Percentiles rank a stretch among this genome's conserved stretches.
These are phyloP conservation scores for Herpomyces periplanetae DNA, from an alignment of 2,329 filamentous ascomycete genomes.

Conservation along the genomic window DNA sequence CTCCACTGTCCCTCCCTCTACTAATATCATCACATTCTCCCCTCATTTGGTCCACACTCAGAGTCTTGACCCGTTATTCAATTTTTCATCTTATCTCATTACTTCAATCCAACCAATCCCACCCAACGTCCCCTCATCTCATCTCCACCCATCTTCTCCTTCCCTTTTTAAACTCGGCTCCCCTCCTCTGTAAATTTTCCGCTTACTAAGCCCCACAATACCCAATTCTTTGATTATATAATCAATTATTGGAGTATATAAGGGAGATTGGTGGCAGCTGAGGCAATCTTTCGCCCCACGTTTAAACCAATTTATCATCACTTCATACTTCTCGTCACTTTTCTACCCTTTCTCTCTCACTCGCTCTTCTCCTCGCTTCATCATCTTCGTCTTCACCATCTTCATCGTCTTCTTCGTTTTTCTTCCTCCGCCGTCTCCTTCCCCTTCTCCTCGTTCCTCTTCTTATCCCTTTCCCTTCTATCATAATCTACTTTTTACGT, in stretches of 20 bases:
- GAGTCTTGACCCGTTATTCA: conserved; percentile 3
- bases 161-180: no score
- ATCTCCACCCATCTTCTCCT: conserved; percentile 3
- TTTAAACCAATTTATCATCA: conserved; percentile 5
- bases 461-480: conserved; percentile 1
- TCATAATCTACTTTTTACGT: conserved; percentile 3
- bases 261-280: no score
- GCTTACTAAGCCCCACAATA: no score
- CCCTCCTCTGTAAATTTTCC: no score
- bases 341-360: conserved; percentile 3
- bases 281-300: conserved; percentile 5
- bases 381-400: no score
- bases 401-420: no score
- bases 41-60: no score
- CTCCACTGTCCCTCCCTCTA: no score
- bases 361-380: conserved; percentile 2
- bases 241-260: no score
- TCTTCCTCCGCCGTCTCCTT: conserved; percentile 2
- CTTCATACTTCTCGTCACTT: conserved; percentile 1
- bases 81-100: conserved; percentile 4
- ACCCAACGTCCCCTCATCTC: conserved; percentile 3
- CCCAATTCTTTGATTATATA: no score
- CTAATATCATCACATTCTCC: no score
- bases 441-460: conserved; percentile 3
- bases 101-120: conserved; percentile 4